Base-by-base conservation (phyloP, 306 rosid genomes). In the Castanospermum australe region DNA sequence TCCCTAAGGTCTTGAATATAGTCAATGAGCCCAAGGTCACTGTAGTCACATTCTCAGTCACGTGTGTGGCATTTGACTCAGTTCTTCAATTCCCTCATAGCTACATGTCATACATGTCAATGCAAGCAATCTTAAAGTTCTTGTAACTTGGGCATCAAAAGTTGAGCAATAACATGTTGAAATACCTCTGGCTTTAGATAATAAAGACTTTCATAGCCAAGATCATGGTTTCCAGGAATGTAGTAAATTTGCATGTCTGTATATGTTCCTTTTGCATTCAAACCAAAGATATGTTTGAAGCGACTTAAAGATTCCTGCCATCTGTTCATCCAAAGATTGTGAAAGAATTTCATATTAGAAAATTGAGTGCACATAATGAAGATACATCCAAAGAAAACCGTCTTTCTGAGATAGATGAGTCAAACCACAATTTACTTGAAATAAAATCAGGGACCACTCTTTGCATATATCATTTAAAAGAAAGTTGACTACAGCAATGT, bases 211-310 rank as follows among this genome's bases (percentile, higher is more conserved):
- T 69, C 94, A 80, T 91, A 91, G 67, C 98, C 98, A 76, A 91
- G 84, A 80, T 93, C 97, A 86, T 91, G 98, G 86, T 93, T 93
- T 73, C 98, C 98, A 24, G 95, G 77, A 55, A 93, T 65, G 84
- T 79, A 81, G 87, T 86, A 80, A 75, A 87, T 94, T 65, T 66
- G 81, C 56, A 72, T 80, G 63, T 86, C 81, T 44, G 61, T 35
- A 80, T 83, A 82, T 71, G 70, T 86, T 73, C 89, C 86, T 76
- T 73, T 90, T 50, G 61, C 73, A 54, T 86, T 81, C 86, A 88
- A 81, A 47, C 87, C 86, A 86, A 93, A 88, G 21, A 91, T 88
- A 84, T 88, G 93, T 47, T 74, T 87, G 42, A 93, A 84, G 55
- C 98, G 94, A 82, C 67, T 84, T 22, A 87, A 82, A 57, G 95